These are phyloP conservation scores for Triticum timopheevii DNA, from an alignment of 176 grass and related monocot species.

Conservation along the genomic window DNA sequence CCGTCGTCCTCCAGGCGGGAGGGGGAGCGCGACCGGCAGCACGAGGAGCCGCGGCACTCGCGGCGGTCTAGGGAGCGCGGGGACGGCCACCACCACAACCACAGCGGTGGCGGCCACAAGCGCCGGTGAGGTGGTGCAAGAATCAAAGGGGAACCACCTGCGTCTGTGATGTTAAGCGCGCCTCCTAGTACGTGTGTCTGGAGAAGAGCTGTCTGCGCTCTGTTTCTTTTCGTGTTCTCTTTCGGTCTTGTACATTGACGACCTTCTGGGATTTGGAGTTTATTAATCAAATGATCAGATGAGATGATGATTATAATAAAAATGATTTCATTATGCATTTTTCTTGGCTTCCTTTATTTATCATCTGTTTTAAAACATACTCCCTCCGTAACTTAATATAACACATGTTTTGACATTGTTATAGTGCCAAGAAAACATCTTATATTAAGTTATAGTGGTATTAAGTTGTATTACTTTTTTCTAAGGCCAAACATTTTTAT, in stretches of 20 bases:
- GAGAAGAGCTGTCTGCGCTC: neutral
- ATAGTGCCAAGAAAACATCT: too few species aligned
- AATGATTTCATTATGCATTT: neutral
- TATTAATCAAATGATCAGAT: conserved; percentile 20
- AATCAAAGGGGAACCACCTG: neutral
- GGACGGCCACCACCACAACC: conserved; percentile 16
- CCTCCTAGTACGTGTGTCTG: neutral
- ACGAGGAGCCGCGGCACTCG: conserved; percentile 37
- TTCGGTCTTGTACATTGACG: conserved; percentile 20
- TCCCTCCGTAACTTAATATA: too few species aligned
- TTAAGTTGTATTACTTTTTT: too few species aligned
- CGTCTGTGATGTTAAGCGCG: conserved; percentile 7
- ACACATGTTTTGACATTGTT: too few species aligned
- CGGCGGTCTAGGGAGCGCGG: conserved; percentile 35
- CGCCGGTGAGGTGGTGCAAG: conserved; percentile 39
- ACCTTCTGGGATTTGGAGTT: neutral
- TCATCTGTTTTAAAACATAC: too few species aligned
- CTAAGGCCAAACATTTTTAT: too few species aligned
- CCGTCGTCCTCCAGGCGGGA: conserved; percentile 60
- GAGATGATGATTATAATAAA: conserved; percentile 21
- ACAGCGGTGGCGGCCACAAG: conserved; percentile 18
- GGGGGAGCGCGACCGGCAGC: conserved; percentile 33
- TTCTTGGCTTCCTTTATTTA: neutral
- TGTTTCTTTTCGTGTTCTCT: conserved; percentile 1
- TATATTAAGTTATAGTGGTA: too few species aligned